These are phyloP conservation scores for Leishmania martiniquensis DNA, from an alignment of 208 protist genomes.

Conservation along the genomic window DNA sequence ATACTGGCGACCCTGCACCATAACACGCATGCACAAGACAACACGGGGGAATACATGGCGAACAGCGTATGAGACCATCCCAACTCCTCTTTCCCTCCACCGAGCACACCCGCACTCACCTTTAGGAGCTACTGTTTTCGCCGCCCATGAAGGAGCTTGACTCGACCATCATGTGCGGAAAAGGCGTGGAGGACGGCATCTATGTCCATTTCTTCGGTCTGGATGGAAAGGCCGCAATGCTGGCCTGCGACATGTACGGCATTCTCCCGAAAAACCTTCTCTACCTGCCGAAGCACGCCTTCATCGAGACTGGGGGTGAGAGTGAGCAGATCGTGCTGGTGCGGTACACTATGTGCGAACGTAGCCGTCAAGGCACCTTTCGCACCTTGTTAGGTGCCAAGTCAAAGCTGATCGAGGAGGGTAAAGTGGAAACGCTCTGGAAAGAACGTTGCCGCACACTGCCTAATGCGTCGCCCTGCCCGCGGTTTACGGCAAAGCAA, in stretches of 20 bases:
- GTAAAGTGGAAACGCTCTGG: constrained; percentile 14
- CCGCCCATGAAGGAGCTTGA: not conserved
- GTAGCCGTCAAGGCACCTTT: constrained; percentile 17
- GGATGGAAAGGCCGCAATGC: constrained; percentile 15
- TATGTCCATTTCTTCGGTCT: constrained; percentile 15
- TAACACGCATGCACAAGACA: not conserved
- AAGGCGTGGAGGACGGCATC: constrained; percentile 12
- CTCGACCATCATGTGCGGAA: not conserved
- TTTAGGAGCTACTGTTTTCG: not conserved
- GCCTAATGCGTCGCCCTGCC: not conserved
- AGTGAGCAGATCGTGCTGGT: constrained; percentile 14
- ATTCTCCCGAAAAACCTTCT: constrained; percentile 9
- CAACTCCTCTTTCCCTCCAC: not conserved
- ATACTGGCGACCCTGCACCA: not conserved
- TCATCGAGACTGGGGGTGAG: not conserved
- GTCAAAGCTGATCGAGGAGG: constrained; percentile 8
- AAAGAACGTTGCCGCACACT: constrained; percentile 3
- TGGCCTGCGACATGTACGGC: constrained; percentile 19
- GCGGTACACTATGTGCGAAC: constrained; percentile 23
- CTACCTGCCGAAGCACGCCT: constrained; percentile 6
- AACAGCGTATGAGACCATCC: not conserved
- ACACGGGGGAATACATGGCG: not conserved
- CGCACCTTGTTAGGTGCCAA: constrained; percentile 21
- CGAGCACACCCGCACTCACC: not conserved
- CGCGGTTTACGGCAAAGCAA: constrained; percentile 6